A percentile compares a stretch with the other conserved stretches of the same genome.
Conservation (phyloP, 768 basidiomycete species). For the Panellus pusillus region DNA sequence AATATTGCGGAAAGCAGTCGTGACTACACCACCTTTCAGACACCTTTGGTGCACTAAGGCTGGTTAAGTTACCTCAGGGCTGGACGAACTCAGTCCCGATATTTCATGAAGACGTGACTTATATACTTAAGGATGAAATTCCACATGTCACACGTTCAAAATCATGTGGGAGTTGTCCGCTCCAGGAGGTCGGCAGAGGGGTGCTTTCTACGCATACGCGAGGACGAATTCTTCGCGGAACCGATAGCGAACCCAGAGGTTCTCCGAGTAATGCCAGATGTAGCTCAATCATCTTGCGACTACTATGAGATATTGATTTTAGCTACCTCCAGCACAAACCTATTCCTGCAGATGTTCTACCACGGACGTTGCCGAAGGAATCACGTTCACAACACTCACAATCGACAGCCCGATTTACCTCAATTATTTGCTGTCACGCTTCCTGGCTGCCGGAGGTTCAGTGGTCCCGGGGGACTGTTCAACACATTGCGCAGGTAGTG, state of each 20-base stretch:
- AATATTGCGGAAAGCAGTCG: too few species aligned
- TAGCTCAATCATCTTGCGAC: constrained; percentile 19
- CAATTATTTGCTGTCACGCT: constrained; percentile 65
- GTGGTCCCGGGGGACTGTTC: constrained; percentile 58
- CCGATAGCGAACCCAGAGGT: constrained; percentile 40
- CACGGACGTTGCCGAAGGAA: constrained; percentile 42
- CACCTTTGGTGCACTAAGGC: too few species aligned
- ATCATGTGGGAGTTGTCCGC: constrained; percentile 72
- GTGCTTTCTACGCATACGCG: constrained; percentile 62
- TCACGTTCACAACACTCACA: constrained; percentile 63
- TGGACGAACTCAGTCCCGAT: too few species aligned
- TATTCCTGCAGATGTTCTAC: constrained; percentile 34
- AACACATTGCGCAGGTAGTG: constrained; percentile 70
- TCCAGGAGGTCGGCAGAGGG: constrained; percentile 53
- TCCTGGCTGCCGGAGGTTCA: constrained; percentile 62
- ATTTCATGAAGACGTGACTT: too few species aligned
- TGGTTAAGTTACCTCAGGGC: too few species aligned
- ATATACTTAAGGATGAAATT: too few species aligned
- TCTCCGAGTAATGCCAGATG: constrained; percentile 56
- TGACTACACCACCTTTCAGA: too few species aligned
- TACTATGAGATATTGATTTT: constrained; percentile 7
- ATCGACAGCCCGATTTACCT: constrained; percentile 74
- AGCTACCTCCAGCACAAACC: constrained; percentile 35
- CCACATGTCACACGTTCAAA: too few species aligned
- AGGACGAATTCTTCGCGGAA: constrained; percentile 59